Evolutionary conservation across 176 grass and related monocot species (phyloP), one percentile per base, ranked within the genome.

Genomic region (Carex myosuroides): DNA sequence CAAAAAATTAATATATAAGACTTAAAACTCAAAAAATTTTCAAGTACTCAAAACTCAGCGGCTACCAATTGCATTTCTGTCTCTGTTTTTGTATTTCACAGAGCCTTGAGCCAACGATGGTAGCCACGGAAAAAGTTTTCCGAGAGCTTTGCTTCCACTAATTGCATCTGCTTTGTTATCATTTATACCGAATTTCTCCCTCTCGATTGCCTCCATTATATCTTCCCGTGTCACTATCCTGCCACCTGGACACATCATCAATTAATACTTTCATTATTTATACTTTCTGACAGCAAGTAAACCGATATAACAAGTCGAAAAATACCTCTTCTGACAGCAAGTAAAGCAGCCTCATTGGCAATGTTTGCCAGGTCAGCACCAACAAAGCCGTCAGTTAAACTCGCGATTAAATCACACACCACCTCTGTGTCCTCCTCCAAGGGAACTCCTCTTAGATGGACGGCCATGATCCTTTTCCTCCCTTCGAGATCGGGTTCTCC

Each of bases 121-220:
- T 72, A 99, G 79, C 93, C 93, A 99, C 67, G 91, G 91, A 89
- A 98, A 95, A 74, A 99, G 76, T 78, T 92, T 95, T 12, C 67
- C 92, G 79, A 97, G 89, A 60, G 90, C 82, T 80, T 92, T 85
- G 13, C 84, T 91, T 91, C 70, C 87, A 72, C 72, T 74, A 88
- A 60, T 74, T 70, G 61, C 62, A 85, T 48, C 75, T 53, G 72
- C 76, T 86, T 90, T 91, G 56, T 82, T 93, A 64, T 89, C 91
- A 35, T 86, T 93, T 88, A 98, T 88, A 16, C 93, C 93, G 10
- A 88, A 98, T 87, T 92, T 98, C 79, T 94, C 96, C 88, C 96
- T 92, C 85, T 95, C 96, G n/a, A 98, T 88, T 66, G 96, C 91
- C 80, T 95, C 91, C 91, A 95, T 93, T 79, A 98, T 85, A 86